phyloP scores from a whole-genome alignment of 805 yeast genomes.

The Kluyveromyces starmeri region DNA sequence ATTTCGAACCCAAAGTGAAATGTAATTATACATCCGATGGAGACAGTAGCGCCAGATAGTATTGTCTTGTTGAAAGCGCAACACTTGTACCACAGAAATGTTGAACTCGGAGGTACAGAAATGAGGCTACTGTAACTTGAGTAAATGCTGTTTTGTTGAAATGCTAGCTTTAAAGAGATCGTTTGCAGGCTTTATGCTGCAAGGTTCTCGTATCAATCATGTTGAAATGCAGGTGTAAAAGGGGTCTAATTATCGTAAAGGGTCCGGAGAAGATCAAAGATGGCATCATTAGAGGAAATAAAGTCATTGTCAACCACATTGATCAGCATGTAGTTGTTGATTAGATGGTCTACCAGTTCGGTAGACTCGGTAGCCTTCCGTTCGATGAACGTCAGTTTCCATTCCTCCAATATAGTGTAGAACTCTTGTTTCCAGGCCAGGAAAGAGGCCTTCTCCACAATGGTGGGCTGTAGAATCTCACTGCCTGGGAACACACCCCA shows the following conservation, averaged over 20 bases:
- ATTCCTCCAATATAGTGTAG: constrained; percentile 70
- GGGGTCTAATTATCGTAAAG: too few relatives aligned
- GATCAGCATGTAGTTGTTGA: constrained; percentile 58
- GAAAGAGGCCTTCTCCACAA: constrained; percentile 85
- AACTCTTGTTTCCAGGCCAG: constrained; percentile 98
- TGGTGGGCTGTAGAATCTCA: constrained; percentile 91
- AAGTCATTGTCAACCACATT: constrained; percentile 88
- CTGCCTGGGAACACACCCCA: constrained; percentile 98
- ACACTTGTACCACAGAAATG: constrained; percentile 1
- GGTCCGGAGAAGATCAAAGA: constrained; percentile 41
- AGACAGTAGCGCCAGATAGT: too few relatives aligned
- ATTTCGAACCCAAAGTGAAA: too few relatives aligned
- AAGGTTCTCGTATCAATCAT: constrained; percentile 10
- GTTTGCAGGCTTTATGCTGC: too few relatives aligned
- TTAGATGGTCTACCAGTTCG: constrained; percentile 23
- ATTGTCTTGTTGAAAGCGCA: constrained; percentile 5
- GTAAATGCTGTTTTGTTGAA: constrained; percentile 1
- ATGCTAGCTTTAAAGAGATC: constrained; percentile 1
- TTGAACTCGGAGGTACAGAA: constrained; percentile 5
- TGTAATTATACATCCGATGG: too few relatives aligned
- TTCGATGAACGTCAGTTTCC: constrained; percentile 50
- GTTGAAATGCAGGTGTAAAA: constrained; percentile 18
- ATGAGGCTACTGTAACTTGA: too few relatives aligned
- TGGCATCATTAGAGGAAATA: constrained; percentile 42
- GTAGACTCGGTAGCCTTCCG: constrained; percentile 27